Evolutionary conservation across 1,284 basidiomycete genomes (phyloP).

Genomic region (Rhodotorula glutinis): DNA sequence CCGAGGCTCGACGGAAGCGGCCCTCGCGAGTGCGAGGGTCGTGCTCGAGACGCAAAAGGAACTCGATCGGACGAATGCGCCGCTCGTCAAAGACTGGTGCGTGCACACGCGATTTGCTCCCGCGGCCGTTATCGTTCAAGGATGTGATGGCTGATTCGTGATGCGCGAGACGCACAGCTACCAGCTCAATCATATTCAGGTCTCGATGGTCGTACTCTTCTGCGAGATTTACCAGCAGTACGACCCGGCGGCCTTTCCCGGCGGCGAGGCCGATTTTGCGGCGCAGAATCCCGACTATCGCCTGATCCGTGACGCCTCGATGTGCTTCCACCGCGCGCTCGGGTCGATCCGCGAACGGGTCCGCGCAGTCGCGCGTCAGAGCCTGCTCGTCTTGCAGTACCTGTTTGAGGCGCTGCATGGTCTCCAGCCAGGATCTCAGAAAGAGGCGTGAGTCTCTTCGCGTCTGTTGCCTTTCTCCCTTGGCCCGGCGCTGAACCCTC

Average conservation of each 20-base stretch:
- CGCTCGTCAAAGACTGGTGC: constrained; percentile 31
- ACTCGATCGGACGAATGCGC: constrained; percentile 23
- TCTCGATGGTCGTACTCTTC: constrained; percentile 33
- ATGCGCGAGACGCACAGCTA: constrained; percentile 32
- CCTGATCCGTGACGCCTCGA: constrained; percentile 28
- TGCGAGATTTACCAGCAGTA: constrained; percentile 32
- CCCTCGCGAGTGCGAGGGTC: constrained; percentile 24
- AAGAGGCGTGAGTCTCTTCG: constrained; percentile 7
- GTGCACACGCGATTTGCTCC: too few relatives aligned
- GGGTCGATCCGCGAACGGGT: constrained; percentile 16
- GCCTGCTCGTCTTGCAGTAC: constrained; percentile 26
- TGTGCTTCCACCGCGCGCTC: constrained; percentile 28
- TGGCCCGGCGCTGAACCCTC: too few relatives aligned
- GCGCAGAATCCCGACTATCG: constrained; percentile 20
- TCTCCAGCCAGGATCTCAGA: neutral
- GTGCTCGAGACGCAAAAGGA: constrained; percentile 29
- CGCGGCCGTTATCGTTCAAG: too few relatives aligned
- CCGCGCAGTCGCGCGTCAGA: constrained; percentile 32
- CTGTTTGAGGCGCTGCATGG: constrained; percentile 31
- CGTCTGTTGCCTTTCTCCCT: neutral
- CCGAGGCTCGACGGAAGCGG: constrained; percentile 26
- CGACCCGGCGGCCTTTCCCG: constrained; percentile 1
- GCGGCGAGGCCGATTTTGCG: neutral
- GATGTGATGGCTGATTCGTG: too few relatives aligned
- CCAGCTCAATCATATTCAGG: constrained; percentile 28